Conservation (phyloP, 2,329 filamentous ascomycete species). For the Ploettnerulaceae sp. region DNA sequence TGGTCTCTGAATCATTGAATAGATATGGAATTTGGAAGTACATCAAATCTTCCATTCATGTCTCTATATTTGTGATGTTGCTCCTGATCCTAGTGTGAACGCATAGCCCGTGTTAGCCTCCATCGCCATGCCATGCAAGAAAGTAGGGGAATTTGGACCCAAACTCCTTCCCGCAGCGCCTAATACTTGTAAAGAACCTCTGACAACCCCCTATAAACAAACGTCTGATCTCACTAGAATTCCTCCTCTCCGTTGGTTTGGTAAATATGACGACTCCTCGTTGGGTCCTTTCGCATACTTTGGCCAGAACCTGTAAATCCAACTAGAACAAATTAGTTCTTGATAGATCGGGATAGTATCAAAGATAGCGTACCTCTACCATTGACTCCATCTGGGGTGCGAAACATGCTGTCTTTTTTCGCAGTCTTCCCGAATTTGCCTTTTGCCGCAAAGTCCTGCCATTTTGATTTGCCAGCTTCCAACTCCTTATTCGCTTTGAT, state of each 20-base stretch:
- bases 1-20: slow-evolving; percentile 7
- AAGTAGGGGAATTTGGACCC: slow-evolving; percentile 18
- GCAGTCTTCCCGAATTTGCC: slow-evolving; percentile 59
- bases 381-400: slow-evolving; percentile 79
- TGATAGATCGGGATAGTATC: neutral
- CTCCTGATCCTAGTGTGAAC: slow-evolving; percentile 20
- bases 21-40: slow-evolving; percentile 8
- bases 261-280: slow-evolving; percentile 79
- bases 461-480: slow-evolving; percentile 86
- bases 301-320: slow-evolving; percentile 95
- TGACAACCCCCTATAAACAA: neutral
- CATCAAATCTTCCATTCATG: slow-evolving; percentile 22
- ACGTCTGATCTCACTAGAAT: slow-evolving; percentile 4
- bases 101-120: slow-evolving; percentile 40
- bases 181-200: slow-evolving; percentile 31
- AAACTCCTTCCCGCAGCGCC: slow-evolving; percentile 32
- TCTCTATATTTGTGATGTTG: neutral
- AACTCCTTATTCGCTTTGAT: slow-evolving; percentile 88
- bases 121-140: slow-evolving; percentile 28
- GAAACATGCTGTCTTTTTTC: slow-evolving; percentile 96
- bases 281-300: slow-evolving; percentile 88
- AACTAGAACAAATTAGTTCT: slow-evolving; percentile 51
- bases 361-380: slow-evolving; percentile 64
- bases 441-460: slow-evolving; percentile 88
- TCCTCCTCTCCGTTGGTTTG: slow-evolving; percentile 71